A percentile compares a stretch with the other conserved stretches of the same genome.
These are phyloP conservation scores for Rhodosporidiobolus odoratus DNA, from an alignment of 768 basidiomycete genomes.

Conservation along the genomic window DNA sequence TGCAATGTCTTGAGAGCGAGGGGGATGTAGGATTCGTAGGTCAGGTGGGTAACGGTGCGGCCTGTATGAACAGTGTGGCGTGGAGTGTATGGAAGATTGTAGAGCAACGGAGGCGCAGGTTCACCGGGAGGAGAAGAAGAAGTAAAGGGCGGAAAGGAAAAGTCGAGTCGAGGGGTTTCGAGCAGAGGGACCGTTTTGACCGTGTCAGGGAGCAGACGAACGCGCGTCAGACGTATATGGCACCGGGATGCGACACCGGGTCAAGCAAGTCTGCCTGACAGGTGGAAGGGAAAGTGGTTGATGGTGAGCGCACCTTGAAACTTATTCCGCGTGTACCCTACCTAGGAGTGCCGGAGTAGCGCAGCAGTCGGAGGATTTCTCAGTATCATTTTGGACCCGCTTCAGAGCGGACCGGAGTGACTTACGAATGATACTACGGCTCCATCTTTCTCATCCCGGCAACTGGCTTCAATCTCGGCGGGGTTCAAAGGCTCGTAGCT, in stretches of 20 bases:
- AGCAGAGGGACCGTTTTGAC: no score
- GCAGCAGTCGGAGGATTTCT: background rate
- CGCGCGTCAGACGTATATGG: background rate
- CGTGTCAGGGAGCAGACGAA: background rate
- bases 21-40: constrained; percentile 42
- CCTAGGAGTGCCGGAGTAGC: background rate
- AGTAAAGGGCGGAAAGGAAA: background rate
- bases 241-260: background rate
- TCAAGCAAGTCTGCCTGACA: background rate
- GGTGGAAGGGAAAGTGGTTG: background rate
- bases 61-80: constrained; percentile 28
- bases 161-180: background rate
- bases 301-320: constrained; percentile 60
- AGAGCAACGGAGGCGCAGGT: background rate
- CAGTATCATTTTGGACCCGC: fast-evolving
- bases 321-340: constrained; percentile 78
- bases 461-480: constrained; percentile 58
- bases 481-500: constrained; percentile 60
- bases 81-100: background rate
- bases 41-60: constrained; percentile 38
- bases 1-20: constrained; percentile 41
- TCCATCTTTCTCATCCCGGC: constrained; percentile 62
- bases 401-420: background rate
- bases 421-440: constrained; percentile 63
- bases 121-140: background rate